These are phyloP conservation scores for Clitopilus passeckerianus DNA, from an alignment of 768 basidiomycete species.

Conservation along the genomic window DNA sequence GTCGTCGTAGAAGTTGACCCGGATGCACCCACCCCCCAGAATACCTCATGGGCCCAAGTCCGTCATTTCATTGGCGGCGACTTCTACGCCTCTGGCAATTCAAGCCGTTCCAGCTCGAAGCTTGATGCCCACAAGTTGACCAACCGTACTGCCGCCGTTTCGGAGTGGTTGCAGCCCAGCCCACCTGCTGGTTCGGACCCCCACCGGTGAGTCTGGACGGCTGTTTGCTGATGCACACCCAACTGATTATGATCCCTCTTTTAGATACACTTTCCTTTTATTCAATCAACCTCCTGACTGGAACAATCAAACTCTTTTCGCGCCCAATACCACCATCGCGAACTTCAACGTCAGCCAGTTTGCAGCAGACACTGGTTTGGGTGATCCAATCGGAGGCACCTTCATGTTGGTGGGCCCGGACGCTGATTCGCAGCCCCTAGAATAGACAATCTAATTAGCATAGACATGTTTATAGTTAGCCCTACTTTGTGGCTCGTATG, in stretches of 20 bases:
- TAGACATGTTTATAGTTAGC: no score
- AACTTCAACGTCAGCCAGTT: slow-evolving; percentile 41
- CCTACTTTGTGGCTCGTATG: no score
- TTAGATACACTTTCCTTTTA: slow-evolving; percentile 42
- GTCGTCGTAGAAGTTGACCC: slow-evolving; percentile 43
- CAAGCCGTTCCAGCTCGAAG: not conserved
- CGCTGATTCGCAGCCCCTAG: not conserved
- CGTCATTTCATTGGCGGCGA: slow-evolving; percentile 44
- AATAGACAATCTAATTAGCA: not conserved
- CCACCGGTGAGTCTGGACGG: slow-evolving; percentile 27
- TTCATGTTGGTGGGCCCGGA: slow-evolving; percentile 41
- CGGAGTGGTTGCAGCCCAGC: slow-evolving; percentile 32
- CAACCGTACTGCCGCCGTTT: slow-evolving; percentile 36
- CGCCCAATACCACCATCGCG: slow-evolving; percentile 24
- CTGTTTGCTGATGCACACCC: not conserved
- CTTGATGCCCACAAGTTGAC: slow-evolving; percentile 8
- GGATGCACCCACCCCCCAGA: slow-evolving; percentile 48
- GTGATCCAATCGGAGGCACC: slow-evolving; percentile 41
- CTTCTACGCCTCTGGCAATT: slow-evolving; percentile 18
- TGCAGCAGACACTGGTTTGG: slow-evolving; percentile 33
- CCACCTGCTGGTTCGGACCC: slow-evolving; percentile 39
- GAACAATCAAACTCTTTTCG: slow-evolving; percentile 32
- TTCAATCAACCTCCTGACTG: slow-evolving; percentile 39
- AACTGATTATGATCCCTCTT: not conserved
- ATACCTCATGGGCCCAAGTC: slow-evolving; percentile 34